phyloP scores from a whole-genome alignment of 176 grass and related monocot species.

The Miscanthus lutarioriparius region DNA sequence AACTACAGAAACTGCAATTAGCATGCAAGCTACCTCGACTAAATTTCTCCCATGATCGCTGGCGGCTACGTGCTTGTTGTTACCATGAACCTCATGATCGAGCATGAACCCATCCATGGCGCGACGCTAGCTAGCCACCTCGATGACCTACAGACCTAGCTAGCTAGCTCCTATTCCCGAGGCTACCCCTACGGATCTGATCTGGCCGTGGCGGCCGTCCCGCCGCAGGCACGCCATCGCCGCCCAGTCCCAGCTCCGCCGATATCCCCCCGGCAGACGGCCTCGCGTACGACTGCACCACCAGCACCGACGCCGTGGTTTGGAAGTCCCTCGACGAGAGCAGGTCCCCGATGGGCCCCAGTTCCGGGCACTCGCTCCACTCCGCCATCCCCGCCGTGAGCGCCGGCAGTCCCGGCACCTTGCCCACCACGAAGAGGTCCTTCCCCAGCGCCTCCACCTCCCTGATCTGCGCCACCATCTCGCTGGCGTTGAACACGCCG shows the following conservation, averaged over 20 bases:
- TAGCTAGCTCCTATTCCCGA: neutral
- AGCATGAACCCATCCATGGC: neutral
- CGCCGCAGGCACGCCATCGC: neutral
- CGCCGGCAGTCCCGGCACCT: constrained; percentile 35
- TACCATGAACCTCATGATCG: neutral
- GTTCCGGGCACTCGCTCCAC: constrained; percentile 85
- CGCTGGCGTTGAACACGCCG: constrained; percentile 51
- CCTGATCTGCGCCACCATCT: constrained; percentile 58
- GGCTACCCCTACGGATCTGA: neutral
- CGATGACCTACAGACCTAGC: neutral
- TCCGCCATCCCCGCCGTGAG: constrained; percentile 65
- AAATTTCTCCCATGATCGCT: neutral
- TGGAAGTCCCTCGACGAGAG: constrained; percentile 67
- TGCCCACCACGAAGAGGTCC: constrained; percentile 66
- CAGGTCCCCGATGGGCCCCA: constrained; percentile 73
- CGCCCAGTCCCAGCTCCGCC: constrained; percentile 7
- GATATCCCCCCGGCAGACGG: neutral
- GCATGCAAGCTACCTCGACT: neutral
- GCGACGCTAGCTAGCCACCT: neutral
- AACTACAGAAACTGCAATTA: neutral
- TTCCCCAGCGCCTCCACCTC: constrained; percentile 43
- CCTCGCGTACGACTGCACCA: constrained; percentile 54
- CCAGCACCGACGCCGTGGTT: constrained; percentile 53
- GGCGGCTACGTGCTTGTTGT: neutral
- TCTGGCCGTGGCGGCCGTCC: constrained; percentile 23